Evolutionary conservation across 768 basidiomycete species (phyloP).

Genomic region (Dacryopinax primogenitus): DNA sequence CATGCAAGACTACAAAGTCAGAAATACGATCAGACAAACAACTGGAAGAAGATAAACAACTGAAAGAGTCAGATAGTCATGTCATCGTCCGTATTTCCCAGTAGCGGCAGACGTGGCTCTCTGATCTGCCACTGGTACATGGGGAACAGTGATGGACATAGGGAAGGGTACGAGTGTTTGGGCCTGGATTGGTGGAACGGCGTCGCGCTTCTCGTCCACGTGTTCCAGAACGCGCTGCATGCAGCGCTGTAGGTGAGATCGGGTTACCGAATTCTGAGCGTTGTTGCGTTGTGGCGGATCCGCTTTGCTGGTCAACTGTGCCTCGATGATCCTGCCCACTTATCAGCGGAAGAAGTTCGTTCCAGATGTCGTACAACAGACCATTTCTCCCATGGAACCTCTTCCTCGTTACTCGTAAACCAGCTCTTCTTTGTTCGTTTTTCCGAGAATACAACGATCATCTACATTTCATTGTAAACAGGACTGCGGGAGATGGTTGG

Average conservation of each 20-base stretch:
- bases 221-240: conserved; percentile 6
- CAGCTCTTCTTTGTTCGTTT: conserved; percentile 65
- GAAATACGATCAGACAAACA: too few relatives aligned
- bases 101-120: not conserved
- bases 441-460: conserved; percentile 63
- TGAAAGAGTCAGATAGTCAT: too few relatives aligned
- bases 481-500: conserved; percentile 45
- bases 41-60: too few relatives aligned
- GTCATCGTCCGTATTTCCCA: not conserved
- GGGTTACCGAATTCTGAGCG: not conserved
- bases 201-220: conserved; percentile 8
- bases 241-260: not conserved
- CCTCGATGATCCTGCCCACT: not conserved
- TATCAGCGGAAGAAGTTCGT: not conserved
- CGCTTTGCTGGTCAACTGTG: not conserved
- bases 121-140: not conserved
- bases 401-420: conserved; percentile 22
- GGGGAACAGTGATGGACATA: not conserved
- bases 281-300: not conserved
- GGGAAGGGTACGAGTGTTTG: not conserved
- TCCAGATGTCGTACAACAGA: not conserved
- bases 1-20: too few relatives aligned
- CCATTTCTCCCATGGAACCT: conserved; percentile 5
- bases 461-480: conserved; percentile 30
- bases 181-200: conserved; percentile 1